These are phyloP conservation scores for Plantago lanceolata DNA, from an alignment of 305 asterid species.

Conservation along the genomic window DNA sequence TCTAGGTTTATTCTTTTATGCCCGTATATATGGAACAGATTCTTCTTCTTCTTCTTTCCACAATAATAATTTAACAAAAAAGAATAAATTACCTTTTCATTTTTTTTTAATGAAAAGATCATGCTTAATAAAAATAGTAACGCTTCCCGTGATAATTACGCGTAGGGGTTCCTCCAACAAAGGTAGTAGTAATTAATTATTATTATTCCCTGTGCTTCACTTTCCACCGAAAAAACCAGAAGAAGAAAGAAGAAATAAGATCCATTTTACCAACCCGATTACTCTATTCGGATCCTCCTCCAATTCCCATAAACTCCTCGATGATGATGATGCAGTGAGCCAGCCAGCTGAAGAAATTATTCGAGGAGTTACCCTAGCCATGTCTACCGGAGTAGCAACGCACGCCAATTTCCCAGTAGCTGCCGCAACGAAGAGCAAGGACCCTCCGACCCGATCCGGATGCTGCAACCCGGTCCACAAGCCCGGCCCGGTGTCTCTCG, in stretches of 20 bases:
- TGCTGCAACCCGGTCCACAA: constrained; percentile 48
- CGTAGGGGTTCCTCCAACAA: background rate
- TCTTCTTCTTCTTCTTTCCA: too few species aligned
- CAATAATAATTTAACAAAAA: background rate
- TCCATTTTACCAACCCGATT: background rate
- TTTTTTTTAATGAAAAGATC: too few species aligned
- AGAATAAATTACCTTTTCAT: too few species aligned
- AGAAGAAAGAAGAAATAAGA: background rate
- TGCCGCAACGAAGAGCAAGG: constrained; percentile 26
- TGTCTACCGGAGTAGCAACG: constrained; percentile 19
- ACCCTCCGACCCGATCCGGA: background rate
- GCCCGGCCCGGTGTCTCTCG: constrained; percentile 78
- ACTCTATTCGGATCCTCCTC: background rate
- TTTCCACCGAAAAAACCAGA: background rate
- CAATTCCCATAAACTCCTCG: background rate
- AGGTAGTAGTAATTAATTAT: too few species aligned
- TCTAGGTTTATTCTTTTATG: background rate
- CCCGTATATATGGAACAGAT: background rate
- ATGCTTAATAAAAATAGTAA: background rate
- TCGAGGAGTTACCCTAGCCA: background rate
- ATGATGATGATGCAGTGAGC: background rate
- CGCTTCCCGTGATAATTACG: background rate
- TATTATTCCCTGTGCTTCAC: background rate
- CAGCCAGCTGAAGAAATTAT: background rate
- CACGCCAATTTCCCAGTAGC: constrained; percentile 9